A percentile compares a stretch with the other conserved stretches of the same genome.
These are phyloP conservation scores for Rhodotorula sp. DNA, from an alignment of 1,284 basidiomycete species.

Conservation along the genomic window DNA sequence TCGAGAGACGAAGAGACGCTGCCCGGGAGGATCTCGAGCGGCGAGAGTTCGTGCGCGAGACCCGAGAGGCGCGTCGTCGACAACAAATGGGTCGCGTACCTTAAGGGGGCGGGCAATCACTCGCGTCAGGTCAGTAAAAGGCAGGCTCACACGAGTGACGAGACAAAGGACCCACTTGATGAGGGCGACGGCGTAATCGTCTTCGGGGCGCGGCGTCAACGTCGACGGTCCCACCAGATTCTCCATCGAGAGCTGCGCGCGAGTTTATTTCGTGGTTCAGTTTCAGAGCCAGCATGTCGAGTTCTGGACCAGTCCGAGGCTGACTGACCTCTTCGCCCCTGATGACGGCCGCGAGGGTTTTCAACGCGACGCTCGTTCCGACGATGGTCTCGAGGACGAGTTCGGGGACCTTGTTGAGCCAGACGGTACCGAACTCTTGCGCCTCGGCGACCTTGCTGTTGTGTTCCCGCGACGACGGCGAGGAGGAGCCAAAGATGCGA, in stretches of 20 bases:
- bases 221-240: slow-evolving; percentile 27
- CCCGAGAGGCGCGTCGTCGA: slow-evolving; percentile 28
- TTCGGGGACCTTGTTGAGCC: slow-evolving; percentile 38
- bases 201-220: slow-evolving; percentile 8
- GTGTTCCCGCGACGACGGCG: neutral
- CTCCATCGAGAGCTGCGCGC: slow-evolving; percentile 14
- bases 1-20: slow-evolving; percentile 16
- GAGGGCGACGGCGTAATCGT: slow-evolving; percentile 36
- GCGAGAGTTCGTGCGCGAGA: slow-evolving; percentile 35
- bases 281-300: neutral
- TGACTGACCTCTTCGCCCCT: slow-evolving; percentile 26
- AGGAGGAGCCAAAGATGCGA: neutral
- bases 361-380: slow-evolving; percentile 18
- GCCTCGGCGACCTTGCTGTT: slow-evolving; percentile 6
- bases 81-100: slow-evolving; percentile 35
- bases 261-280: neutral
- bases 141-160: too few relatives aligned
- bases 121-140: neutral
- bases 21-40: slow-evolving; percentile 26
- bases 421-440: slow-evolving; percentile 24
- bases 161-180: slow-evolving; percentile 38
- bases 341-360: slow-evolving; percentile 13
- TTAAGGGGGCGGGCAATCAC: neutral
- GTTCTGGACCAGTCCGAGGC: neutral
- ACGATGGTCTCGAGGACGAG: slow-evolving; percentile 26